Base-by-base conservation (phyloP, 208 protist genomes). In the Leptomonas pyrrhocoris region DNA sequence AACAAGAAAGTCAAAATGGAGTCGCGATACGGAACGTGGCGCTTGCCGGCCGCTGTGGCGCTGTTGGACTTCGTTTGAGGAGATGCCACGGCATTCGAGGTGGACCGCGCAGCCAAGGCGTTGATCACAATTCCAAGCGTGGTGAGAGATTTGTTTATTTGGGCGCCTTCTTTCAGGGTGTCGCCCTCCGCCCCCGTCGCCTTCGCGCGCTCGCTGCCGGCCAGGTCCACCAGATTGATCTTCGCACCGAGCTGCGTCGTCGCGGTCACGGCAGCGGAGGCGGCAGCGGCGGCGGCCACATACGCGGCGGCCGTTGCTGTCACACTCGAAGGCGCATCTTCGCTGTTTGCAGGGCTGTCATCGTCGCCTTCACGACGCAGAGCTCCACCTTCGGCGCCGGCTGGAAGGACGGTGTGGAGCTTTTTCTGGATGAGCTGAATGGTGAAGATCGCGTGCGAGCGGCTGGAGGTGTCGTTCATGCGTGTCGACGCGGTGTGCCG, bases 401-500 rank as follows among this genome's bases (percentile, higher is more conserved):
- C 25, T 0, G 54, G 28, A 16, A 54, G 38, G 4, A 71, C 48
- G 18, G 30, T 74, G 42, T 64, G 62, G 15, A 42, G 74, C 21
- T 73, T 66, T 48, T 81, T 80, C 61, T 94, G 87, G 16, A 92
- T 38, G 15, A 97, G 58, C 45, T 81, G 77, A 38, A 99, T 79
- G 3, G 89, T 67, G 73, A 99, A 99, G 53, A 99, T 97, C 28
- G 97, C 97, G 80, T 99, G 98, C 4, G 97, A 98, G 34, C 98
- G 85, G 56, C 88, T 97, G 21, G 90, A 98, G 34, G 79, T 76
- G n/a, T 98, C 89, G 73, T 99, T 99, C 94, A 98, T 98, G 38
- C 86, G 81, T 0, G 98, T 99, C 2, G 76, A 62, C 2, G 93
- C 96, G 8, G 90, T 92, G 76, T 92, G 88, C 0, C 95, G 81